Conservation (phyloP, 768 basidiomycete species). For the Mycena indigotica region DNA sequence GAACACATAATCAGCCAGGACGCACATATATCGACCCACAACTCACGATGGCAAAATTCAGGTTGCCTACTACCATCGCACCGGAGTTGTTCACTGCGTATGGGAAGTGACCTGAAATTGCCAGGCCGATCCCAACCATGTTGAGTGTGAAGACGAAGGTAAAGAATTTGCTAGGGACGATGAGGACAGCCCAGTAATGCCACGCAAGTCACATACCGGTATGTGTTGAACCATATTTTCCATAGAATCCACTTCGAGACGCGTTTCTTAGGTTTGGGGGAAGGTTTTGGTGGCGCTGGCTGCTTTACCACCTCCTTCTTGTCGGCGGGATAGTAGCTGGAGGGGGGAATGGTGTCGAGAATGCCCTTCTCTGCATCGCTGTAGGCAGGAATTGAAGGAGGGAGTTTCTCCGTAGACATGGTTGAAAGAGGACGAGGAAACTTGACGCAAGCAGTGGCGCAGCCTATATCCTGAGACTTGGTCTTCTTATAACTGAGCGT, state of each 20-base stretch:
- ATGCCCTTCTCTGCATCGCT: conserved; percentile 64
- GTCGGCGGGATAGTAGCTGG: conserved; percentile 30
- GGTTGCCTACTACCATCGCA: conserved; percentile 70
- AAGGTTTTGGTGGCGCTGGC: conserved; percentile 38
- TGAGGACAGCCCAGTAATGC: conserved; percentile 6
- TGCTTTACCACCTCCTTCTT: conserved; percentile 36
- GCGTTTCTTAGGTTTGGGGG: conserved; percentile 53
- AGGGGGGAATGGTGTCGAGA: conserved; percentile 42
- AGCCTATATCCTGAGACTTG: conserved; percentile 4
- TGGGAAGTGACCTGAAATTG: conserved; percentile 64
- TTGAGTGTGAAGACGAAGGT: conserved; percentile 62
- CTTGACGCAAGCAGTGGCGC: conserved; percentile 20
- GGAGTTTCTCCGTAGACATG: conserved; percentile 47
- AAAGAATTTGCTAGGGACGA: conserved; percentile 61
- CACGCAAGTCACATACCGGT: conserved; percentile 44
- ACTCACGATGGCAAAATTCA: conserved; percentile 64
- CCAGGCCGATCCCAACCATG: conserved; percentile 61
- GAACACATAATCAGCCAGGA: background rate
- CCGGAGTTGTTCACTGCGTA: conserved; percentile 64
- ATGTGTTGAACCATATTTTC: conserved; percentile 72
- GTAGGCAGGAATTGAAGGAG: conserved; percentile 40
- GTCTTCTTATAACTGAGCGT: conserved; percentile 32
- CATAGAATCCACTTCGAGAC: conserved; percentile 61
- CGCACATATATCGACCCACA: background rate
- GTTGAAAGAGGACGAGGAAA: conserved; percentile 20